Percentiles rank a stretch among this genome's conserved stretches.
Evolutionary conservation across 441 rosid genomes (phyloP).

Genomic region (Populus hybrid): DNA sequence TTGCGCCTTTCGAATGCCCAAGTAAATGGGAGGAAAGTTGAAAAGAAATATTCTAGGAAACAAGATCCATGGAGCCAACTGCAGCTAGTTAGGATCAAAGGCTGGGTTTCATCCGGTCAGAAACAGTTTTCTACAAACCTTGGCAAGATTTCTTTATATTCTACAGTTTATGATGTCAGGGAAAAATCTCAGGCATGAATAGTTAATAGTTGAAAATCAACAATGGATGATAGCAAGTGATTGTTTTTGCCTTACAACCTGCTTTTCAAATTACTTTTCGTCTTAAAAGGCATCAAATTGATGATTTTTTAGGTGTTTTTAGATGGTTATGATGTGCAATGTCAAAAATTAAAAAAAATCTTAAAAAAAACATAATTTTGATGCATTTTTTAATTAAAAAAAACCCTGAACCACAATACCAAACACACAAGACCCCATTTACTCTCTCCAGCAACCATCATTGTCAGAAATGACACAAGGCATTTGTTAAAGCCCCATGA

Average conservation of each 20-base stretch:
- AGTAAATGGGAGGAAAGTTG: background rate
- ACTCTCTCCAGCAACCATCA: background rate
- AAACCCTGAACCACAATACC: background rate
- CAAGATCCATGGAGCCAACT: background rate
- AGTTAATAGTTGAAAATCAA: background rate
- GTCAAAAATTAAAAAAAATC: too few species aligned
- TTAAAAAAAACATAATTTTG: too few species aligned
- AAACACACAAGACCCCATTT: background rate
- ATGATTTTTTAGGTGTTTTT: too few species aligned
- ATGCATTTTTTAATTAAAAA: too few species aligned
- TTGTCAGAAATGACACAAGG: background rate
- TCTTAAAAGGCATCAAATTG: background rate
- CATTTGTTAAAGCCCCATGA: background rate
- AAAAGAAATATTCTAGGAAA: background rate
- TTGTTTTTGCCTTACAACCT: background rate
- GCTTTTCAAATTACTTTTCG: background rate
- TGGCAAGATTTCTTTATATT: too few species aligned
- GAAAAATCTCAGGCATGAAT: background rate
- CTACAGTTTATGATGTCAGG: background rate
- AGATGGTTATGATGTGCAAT: too few species aligned
- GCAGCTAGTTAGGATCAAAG: background rate
- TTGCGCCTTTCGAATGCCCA: background rate
- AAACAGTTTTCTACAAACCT: background rate
- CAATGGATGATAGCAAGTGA: background rate
- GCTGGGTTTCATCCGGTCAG: background rate